phyloP scores from a whole-genome alignment of 2,329 filamentous ascomycete genomes.

The Truncatella angustata region DNA sequence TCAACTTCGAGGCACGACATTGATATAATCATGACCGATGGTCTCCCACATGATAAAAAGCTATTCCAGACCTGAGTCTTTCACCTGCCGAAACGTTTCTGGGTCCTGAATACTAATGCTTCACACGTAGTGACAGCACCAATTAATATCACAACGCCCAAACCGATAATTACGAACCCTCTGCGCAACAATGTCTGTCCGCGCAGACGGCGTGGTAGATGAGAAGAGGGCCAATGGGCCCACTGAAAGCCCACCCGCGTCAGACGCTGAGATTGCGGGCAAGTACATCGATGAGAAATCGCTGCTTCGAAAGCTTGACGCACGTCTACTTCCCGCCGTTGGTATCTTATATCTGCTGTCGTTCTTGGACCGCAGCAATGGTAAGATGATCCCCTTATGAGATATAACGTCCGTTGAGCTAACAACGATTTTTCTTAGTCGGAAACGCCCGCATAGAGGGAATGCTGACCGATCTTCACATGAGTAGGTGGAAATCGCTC shows the following conservation, averaged over 20 bases:
- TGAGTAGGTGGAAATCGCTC: constrained; percentile 51
- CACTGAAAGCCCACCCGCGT: constrained; percentile 14
- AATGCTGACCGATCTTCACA: constrained; percentile 48
- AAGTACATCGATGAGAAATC: constrained; percentile 49
- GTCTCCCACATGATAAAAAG: no score
- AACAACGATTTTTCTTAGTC: constrained; percentile 35
- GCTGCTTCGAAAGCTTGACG: constrained; percentile 57
- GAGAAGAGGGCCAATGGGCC: constrained; percentile 14
- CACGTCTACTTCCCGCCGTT: constrained; percentile 50
- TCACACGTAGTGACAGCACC: no score
- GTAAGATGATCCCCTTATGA: constrained; percentile 25
- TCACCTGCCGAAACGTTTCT: no score
- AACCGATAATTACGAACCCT: no score
- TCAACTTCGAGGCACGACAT: no score
- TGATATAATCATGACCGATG: no score
- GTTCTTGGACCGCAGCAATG: constrained; percentile 58
- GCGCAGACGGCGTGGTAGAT: constrained; percentile 5
- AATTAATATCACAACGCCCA: no score
- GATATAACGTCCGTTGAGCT: constrained; percentile 15
- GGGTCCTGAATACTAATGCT: no score
- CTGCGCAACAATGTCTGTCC: background rate
- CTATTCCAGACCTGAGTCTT: no score
- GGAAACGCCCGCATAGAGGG: constrained; percentile 59
- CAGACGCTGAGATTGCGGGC: constrained; percentile 20
- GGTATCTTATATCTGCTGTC: constrained; percentile 55